Base-by-base conservation (phyloP, 768 basidiomycete genomes). In the Albatrellus ellisii region DNA sequence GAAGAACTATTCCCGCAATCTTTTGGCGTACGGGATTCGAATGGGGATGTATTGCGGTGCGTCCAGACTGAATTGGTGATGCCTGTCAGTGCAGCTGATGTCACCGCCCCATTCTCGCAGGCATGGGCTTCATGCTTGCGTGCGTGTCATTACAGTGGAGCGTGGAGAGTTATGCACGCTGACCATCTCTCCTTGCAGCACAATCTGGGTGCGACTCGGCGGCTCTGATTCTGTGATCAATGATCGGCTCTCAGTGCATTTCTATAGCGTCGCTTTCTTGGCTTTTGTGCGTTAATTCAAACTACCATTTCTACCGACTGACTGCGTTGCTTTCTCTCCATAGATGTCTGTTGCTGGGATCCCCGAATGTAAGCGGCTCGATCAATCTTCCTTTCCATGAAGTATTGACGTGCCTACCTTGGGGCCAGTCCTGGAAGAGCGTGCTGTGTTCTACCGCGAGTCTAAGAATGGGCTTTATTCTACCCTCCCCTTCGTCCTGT, bases 341-440 rank as follows among this genome's bases (percentile, higher is more conserved):
- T n/a, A n/a, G n/a, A 75, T 75, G 72, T 67, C 67, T 11, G 75
- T 77, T 3, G 73, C 74, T 18, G 75, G 75, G 15, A 75, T 77
- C 29, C 76, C 74, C 0, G 53, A 67, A 21, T 75, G n/a, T n/a
- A n/a, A n/a, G n/a, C n/a, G n/a, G n/a, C n/a, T n/a, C n/a, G n/a
- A n/a, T n/a, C n/a, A n/a, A n/a, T n/a, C n/a, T n/a, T n/a, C n/a
- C n/a, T n/a, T n/a, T n/a, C n/a, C n/a, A n/a, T n/a, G n/a, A n/a
- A n/a, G n/a, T n/a, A n/a, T n/a, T n/a, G n/a, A n/a, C n/a, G n/a
- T n/a, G n/a, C n/a, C n/a, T n/a, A n/a, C n/a, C n/a, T n/a, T n/a
- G n/a, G n/a, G n/a, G n/a, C n/a, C n/a, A n/a, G n/a, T 72, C 55
- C 61, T 78, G 17, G 74, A 78, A 51, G 73, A 77, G 52, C 67